Conservation (phyloP, 768 basidiomycete genomes). For the Mycena haematopus region DNA sequence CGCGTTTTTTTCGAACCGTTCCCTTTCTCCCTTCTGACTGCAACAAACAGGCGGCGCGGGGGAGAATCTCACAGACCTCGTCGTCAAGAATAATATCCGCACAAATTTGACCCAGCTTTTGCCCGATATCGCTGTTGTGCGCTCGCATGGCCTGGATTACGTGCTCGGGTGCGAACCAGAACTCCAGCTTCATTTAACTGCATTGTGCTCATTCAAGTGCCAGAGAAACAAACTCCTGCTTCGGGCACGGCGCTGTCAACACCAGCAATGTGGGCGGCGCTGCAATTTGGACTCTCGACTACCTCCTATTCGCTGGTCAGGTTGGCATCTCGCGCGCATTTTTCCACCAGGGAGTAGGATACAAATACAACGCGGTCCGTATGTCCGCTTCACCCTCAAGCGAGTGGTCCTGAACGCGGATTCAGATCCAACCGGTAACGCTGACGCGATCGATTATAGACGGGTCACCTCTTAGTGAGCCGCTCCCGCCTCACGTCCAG, state of each 20-base stretch:
- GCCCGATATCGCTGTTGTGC: conserved; percentile 44
- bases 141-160: conserved; percentile 42
- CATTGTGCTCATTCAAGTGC: conserved; percentile 14
- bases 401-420: not conserved
- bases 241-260: conserved; percentile 33
- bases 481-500: conserved; percentile 49
- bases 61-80: conserved; percentile 46
- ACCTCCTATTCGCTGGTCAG: conserved; percentile 51
- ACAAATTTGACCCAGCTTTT: conserved; percentile 44
- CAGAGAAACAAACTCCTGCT: conserved; percentile 16
- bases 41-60: conserved; percentile 43
- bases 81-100: conserved; percentile 45
- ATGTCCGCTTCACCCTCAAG: not conserved
- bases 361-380: conserved; percentile 13
- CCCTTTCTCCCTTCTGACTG: not conserved
- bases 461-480: conserved; percentile 39
- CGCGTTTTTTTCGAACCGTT: conserved; percentile 33
- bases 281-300: conserved; percentile 54
- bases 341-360: conserved; percentile 23
- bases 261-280: conserved; percentile 56
- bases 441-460: conserved; percentile 50
- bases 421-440: conserved; percentile 51
- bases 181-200: not conserved
- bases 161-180: conserved; percentile 42
- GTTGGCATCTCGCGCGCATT: conserved; percentile 36